Evolutionary conservation across 257 asterid species (phyloP), one percentile per base, ranked within the genome.

Genomic region (Solanum chaucha): DNA sequence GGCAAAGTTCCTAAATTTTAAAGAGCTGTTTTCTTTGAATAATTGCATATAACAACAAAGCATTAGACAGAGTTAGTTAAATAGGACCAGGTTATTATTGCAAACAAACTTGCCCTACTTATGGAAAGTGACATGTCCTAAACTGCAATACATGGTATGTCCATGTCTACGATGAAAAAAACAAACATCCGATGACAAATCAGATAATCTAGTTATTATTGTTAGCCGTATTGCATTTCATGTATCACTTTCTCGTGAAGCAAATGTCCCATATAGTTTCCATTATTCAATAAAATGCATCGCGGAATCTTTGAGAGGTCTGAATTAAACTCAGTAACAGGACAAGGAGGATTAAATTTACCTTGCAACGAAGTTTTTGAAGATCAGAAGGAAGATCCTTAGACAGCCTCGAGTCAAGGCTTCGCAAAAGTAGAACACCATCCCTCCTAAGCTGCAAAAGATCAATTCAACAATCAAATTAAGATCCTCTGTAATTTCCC

Each of bases 281-380:
- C 58, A n/a, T 40, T 38, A 40, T 75, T 75, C 12, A 20, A 24
- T n/a, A 40, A 40, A 75, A n/a, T 12, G 13, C 20, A 75, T 11
- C 14, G 83, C 12, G 2, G 4, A n/a, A 40, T 75, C 35, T 75
- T 11, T 40, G 59, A 40, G 59, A 12, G 32, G 22, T 75, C 22
- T 38, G 24, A 75, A 38, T n/a, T 40, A 11, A 75, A 75, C 83
- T 75, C 58, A 38, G 17, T 22, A 3, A 75, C 83, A 74, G 58
- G 32, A 46, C 26, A 80, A 24, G 14, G 40, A 80, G 67, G 61
- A 15, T 14, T 20, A 3, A 74, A 78, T 26, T 36, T 91, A 97
- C 99, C 99, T 95, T 97, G 98, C 99, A 97, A 0, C 99, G 96
- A 88, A 97, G 99, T 90, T 95, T 97, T 87, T 97, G 99, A 94